A percentile compares a stretch with the other conserved stretches of the same genome.
Conservation (phyloP, 2,329 filamentous ascomycete species). For the Domatiomyces catenatus region DNA sequence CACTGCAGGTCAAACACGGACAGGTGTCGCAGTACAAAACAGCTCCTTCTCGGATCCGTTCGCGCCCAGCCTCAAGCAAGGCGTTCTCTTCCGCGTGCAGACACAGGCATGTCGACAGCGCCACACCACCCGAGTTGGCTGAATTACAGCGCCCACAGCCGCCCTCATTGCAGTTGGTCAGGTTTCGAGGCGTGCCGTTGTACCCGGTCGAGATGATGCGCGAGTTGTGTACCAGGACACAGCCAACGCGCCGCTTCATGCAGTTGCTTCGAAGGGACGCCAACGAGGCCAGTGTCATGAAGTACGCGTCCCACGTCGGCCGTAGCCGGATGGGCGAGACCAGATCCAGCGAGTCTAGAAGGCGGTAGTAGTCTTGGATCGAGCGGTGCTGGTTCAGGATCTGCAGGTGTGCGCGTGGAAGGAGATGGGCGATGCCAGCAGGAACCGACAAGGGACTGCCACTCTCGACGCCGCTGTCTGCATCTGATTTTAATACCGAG, state of each 20-base stretch:
- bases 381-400: constrained; percentile 71
- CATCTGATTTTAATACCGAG: constrained; percentile 21
- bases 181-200: constrained; percentile 84
- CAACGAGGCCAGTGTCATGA: constrained; percentile 89
- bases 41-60: constrained; percentile 67
- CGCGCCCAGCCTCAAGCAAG: constrained; percentile 79
- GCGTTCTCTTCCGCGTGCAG: constrained; percentile 98
- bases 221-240: constrained; percentile 65
- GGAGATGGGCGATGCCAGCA: constrained; percentile 56
- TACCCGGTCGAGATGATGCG: constrained; percentile 91
- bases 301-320: constrained; percentile 92
- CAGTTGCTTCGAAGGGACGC: constrained; percentile 86
- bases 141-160: constrained; percentile 80
- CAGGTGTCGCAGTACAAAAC: constrained; percentile 93
- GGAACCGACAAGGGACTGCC: constrained; percentile 19
- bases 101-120: constrained; percentile 76
- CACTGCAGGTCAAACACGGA: constrained; percentile 91
- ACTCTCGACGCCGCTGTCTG: neutral
- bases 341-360: constrained; percentile 60
- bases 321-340: constrained; percentile 64
- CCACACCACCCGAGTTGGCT: constrained; percentile 49
- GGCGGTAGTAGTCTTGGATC: constrained; percentile 53
- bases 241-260: constrained; percentile 94
- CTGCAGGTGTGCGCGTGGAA: constrained; percentile 66
- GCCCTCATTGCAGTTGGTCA: constrained; percentile 82